Percentiles rank a stretch among this genome's conserved stretches.
These are phyloP conservation scores for Xylariaceae sp. DNA, from an alignment of 2,329 filamentous ascomycete genomes.

Conservation along the genomic window DNA sequence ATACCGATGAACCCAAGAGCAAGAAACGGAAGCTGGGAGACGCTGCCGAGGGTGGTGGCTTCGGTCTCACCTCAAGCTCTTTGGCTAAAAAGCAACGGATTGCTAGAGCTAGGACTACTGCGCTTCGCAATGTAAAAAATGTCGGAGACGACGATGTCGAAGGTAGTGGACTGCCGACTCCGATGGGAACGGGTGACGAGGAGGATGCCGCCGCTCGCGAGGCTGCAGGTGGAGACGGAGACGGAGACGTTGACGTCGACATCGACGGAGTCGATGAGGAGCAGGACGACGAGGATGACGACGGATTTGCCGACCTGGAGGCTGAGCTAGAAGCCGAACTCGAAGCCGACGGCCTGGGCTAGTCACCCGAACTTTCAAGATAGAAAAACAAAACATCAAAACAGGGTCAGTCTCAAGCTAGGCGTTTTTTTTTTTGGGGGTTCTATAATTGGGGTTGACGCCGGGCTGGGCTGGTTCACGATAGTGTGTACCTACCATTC, in stretches of 20 bases:
- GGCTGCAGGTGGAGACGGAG: slow-evolving; percentile 16
- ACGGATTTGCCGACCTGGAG: slow-evolving; percentile 41
- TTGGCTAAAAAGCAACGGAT: slow-evolving; percentile 40
- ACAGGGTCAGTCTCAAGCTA: background rate
- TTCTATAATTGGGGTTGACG: no score
- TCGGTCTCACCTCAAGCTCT: slow-evolving; percentile 25
- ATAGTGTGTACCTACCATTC: background rate
- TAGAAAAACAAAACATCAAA: background rate
- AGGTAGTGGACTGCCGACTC: slow-evolving; percentile 33
- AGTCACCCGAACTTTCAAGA: background rate
- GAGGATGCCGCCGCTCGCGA: slow-evolving; percentile 33
- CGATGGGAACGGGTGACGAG: slow-evolving; percentile 37
- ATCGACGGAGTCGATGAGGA: slow-evolving; percentile 3
- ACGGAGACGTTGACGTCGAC: slow-evolving; percentile 15
- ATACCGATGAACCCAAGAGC: slow-evolving; percentile 31
- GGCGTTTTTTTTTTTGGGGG: no score
- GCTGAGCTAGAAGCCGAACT: slow-evolving; percentile 41
- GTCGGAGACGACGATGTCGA: slow-evolving; percentile 29
- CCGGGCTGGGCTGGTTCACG: no score
- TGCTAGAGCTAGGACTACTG: slow-evolving; percentile 36
- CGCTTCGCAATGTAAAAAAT: slow-evolving; percentile 38
- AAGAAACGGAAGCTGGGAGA: slow-evolving; percentile 29
- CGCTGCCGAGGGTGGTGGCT: slow-evolving; percentile 22
- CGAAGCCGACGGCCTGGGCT: slow-evolving; percentile 21
- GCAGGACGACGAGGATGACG: slow-evolving; percentile 25